Base-by-base conservation (phyloP, 257 asterid species). In the Pogostemon cablin region DNA sequence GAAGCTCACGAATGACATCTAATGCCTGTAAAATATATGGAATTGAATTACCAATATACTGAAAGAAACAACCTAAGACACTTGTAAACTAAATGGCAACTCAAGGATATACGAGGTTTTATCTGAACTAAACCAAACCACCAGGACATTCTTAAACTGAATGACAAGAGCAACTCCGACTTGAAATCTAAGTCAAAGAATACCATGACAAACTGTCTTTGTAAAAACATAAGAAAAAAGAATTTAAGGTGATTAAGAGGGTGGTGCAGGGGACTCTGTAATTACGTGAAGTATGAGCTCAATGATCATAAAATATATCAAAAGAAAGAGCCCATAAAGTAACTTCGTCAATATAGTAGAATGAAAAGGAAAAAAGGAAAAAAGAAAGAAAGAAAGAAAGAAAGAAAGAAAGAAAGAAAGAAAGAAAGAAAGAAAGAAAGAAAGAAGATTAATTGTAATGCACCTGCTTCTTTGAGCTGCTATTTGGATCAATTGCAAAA, bases 401-500 rank as follows among this genome's bases (percentile, higher is more conserved):
- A n/a, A n/a, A n/a, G n/a, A n/a, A n/a, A n/a, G n/a, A n/a, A n/a
- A n/a, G n/a, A n/a, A n/a, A n/a, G n/a, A n/a, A n/a, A n/a, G n/a
- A n/a, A n/a, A n/a, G n/a, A n/a, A n/a, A n/a, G n/a, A n/a, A n/a
- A n/a, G n/a, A n/a, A n/a, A 72, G 15, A 4, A 62, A 11, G 61
- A 52, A 72, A 0, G 20, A 34, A 71, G 52, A 41, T 15, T 4
- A 63, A 25, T 65, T 44, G 9, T 5, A 65, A 69, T 10, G 64
- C 52, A 87, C 98, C 96, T 93, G 99, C 68, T 93, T 93, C 90
- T 93, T 93, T 62, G 99, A 93, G 88, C 85, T 91, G 82, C 91
- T 87, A 82, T 83, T 83, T 25, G 95, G 96, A 74, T 93, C 99
- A 77, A 93, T 91, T 3, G 96, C 95, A 69, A 89, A 93, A 78